Conservation (phyloP, 2,329 filamentous ascomycete genomes). For the Cladosporium sp. region DNA sequence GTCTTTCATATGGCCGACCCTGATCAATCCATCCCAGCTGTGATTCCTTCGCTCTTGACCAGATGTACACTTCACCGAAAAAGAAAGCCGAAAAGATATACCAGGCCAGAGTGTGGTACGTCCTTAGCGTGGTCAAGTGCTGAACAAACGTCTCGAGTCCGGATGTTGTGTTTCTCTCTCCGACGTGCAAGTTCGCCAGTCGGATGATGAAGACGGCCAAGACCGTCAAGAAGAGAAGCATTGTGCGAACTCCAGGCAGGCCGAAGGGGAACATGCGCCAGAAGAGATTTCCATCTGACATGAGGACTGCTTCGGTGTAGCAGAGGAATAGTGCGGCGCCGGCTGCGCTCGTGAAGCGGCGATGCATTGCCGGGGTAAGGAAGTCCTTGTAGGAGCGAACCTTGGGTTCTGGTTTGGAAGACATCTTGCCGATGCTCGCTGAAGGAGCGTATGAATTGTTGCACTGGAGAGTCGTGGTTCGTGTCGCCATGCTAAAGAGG, state of each 20-base stretch:
- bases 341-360: conserved; percentile 77
- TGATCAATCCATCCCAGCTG: conserved; percentile 71
- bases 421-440: conserved; percentile 23
- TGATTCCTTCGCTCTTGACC: conserved; percentile 51
- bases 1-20: conserved; percentile 62
- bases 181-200: conserved; percentile 51
- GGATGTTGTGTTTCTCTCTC: conserved; percentile 61
- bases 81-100: conserved; percentile 74
- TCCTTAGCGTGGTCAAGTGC: conserved; percentile 52
- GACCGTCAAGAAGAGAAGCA: conserved; percentile 70
- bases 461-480: conserved; percentile 7
- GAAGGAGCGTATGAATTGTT: not conserved
- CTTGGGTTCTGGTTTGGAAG: conserved; percentile 7
- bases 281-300: conserved; percentile 50
- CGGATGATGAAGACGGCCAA: conserved; percentile 79
- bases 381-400: conserved; percentile 76
- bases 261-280: conserved; percentile 87
- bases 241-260: conserved; percentile 66
- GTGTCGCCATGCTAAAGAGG: conserved; percentile 9
- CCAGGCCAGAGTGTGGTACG: conserved; percentile 67
- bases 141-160: conserved; percentile 60
- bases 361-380: conserved; percentile 80
- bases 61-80: conserved; percentile 78
- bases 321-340: conserved; percentile 65
- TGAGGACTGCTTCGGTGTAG: conserved; percentile 66